Evolutionary conservation across 2,329 filamentous ascomycete species (phyloP).

Genomic region (Aspergillus sp.): DNA sequence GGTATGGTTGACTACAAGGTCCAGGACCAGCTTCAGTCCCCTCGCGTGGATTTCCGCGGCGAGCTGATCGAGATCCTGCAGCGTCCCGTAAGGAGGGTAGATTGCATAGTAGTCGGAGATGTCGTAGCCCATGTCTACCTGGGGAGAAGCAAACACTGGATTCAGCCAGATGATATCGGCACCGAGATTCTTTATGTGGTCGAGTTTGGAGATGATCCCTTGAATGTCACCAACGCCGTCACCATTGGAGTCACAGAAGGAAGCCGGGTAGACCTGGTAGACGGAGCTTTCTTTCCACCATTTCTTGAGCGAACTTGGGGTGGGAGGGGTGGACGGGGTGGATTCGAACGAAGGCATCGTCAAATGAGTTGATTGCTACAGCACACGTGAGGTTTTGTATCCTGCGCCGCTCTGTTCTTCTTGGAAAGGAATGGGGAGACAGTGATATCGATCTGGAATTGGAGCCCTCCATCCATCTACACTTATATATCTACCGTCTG

Average conservation of each 20-base stretch:
- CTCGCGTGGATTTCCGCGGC: conserved; percentile 60
- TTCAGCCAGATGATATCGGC: conserved; percentile 59
- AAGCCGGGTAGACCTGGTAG: conserved; percentile 60
- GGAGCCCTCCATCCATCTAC: background rate
- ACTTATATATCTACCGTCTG: background rate
- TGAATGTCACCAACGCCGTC: conserved; percentile 63
- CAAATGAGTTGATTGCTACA: background rate
- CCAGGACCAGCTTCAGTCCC: conserved; percentile 68
- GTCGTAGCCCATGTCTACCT: conserved; percentile 54
- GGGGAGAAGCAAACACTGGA: conserved; percentile 51
- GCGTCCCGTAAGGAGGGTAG: conserved; percentile 62
- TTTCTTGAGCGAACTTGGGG: background rate
- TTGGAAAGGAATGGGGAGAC: background rate
- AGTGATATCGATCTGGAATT: background rate
- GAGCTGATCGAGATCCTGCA: conserved; percentile 62
- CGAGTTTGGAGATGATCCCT: conserved; percentile 62
- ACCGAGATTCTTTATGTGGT: conserved; percentile 62
- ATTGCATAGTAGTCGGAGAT: conserved; percentile 63
- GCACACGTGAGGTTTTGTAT: background rate
- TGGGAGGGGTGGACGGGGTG: background rate
- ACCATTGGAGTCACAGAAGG: conserved; percentile 49
- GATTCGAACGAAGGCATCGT: background rate
- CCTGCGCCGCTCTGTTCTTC: background rate
- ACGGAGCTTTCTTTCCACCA: conserved; percentile 60
- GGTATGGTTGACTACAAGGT: conserved; percentile 75